A percentile compares a stretch with the other conserved stretches of the same genome.
Conservation (phyloP, 2,329 filamentous ascomycete species). For the Didymella pinodella region DNA sequence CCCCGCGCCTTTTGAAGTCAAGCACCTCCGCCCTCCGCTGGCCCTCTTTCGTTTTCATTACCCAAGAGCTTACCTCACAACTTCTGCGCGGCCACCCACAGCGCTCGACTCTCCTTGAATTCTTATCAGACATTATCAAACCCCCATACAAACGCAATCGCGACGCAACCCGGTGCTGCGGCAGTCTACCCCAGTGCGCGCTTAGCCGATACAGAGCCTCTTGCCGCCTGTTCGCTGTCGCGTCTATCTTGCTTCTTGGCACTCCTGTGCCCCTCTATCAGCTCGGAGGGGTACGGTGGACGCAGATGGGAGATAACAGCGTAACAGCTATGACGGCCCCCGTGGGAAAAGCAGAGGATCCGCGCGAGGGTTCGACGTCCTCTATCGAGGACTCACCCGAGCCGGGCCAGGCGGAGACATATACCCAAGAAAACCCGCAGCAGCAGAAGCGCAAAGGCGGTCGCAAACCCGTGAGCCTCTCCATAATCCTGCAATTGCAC, state of each 20-base stretch:
- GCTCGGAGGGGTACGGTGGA: slow-evolving; percentile 53
- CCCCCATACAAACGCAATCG: slow-evolving; percentile 47
- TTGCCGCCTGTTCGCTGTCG: slow-evolving; percentile 35
- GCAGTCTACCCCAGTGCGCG: slow-evolving; percentile 46
- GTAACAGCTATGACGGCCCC: slow-evolving; percentile 55
- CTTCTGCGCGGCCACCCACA: slow-evolving; percentile 51
- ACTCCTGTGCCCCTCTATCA: slow-evolving; percentile 48
- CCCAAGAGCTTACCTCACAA: slow-evolving; percentile 59
- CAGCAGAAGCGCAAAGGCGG: slow-evolving; percentile 94
- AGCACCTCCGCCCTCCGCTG: slow-evolving; percentile 46
- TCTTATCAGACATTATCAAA: slow-evolving; percentile 58
- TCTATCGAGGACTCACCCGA: slow-evolving; percentile 60
- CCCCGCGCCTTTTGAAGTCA: slow-evolving; percentile 45
- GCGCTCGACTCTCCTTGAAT: slow-evolving; percentile 29
- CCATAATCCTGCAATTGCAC: slow-evolving; percentile 25
- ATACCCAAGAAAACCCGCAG: slow-evolving; percentile 55
- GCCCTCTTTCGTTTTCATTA: slow-evolving; percentile 55
- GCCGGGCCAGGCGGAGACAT: slow-evolving; percentile 52
- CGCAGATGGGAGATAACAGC: slow-evolving; percentile 61
- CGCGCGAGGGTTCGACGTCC: slow-evolving; percentile 56
- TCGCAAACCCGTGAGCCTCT: slow-evolving; percentile 83
- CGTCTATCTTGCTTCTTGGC: slow-evolving; percentile 48
- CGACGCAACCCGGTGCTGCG: slow-evolving; percentile 46
- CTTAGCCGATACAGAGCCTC: slow-evolving; percentile 48
- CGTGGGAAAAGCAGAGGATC: slow-evolving; percentile 56